phyloP scores from a whole-genome alignment of 75 land plant genomes.

The Ceratopteris richardii region DNA sequence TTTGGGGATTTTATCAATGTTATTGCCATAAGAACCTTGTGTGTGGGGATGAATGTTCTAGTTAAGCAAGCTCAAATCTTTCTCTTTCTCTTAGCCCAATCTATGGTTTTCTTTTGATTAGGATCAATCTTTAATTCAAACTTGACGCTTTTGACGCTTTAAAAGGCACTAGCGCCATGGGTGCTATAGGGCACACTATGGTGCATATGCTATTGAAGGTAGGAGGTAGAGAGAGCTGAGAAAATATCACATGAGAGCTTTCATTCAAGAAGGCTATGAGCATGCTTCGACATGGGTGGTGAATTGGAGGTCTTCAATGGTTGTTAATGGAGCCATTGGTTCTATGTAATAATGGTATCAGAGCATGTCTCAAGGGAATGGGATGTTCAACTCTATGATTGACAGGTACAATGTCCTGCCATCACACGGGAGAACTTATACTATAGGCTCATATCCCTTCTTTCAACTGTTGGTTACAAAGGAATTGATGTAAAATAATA shows the following conservation, averaged over 20 bases:
- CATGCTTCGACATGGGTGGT: background rate
- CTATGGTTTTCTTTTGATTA: too few relatives aligned
- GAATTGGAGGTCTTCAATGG: background rate
- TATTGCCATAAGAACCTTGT: too few relatives aligned
- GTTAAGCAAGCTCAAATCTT: too few relatives aligned
- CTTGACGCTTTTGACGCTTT: too few relatives aligned
- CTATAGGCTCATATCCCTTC: constrained; percentile 55
- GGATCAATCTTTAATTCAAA: too few relatives aligned
- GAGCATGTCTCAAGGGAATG: constrained; percentile 74
- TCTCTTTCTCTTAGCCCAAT: too few relatives aligned
- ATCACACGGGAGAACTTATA: constrained; percentile 43
- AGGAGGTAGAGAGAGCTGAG: background rate
- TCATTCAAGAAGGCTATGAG: too few relatives aligned
- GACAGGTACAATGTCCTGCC: constrained; percentile 93
- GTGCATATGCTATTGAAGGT: background rate
- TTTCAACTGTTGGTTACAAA: constrained; percentile 88
- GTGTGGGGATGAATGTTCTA: too few relatives aligned
- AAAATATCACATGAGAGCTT: background rate
- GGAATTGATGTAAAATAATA: constrained; percentile 77
- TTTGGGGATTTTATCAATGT: too few relatives aligned
- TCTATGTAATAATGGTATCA: background rate
- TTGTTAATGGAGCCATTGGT: background rate
- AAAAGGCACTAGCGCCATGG: background rate
- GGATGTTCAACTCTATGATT: constrained; percentile 76
- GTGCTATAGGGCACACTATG: background rate